A percentile compares a stretch with the other conserved stretches of the same genome.
Evolutionary conservation across 1,284 basidiomycete species (phyloP).

Genomic region (Rhodotorula sp.): DNA sequence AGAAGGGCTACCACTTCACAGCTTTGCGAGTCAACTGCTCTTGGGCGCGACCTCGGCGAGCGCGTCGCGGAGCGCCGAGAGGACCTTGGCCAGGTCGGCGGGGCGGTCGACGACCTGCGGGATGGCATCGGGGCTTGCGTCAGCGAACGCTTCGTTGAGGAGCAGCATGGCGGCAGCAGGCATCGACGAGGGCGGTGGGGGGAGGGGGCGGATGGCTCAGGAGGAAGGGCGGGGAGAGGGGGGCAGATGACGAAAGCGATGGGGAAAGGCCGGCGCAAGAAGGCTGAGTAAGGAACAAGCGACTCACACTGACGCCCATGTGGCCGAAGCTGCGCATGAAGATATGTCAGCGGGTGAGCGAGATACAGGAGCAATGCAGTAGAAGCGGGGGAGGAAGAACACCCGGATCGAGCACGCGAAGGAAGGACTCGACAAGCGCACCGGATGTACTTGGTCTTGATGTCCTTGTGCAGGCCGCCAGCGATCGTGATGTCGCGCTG

Average conservation of each 20-base stretch:
- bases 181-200: not conserved
- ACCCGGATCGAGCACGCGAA: not conserved
- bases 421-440: not conserved
- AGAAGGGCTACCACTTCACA: not conserved
- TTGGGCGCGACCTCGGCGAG: constrained; percentile 51
- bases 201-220: not conserved
- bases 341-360: too few species aligned
- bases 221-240: not conserved
- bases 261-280: too few species aligned
- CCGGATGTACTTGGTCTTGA: constrained; percentile 59
- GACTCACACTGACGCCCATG: constrained; percentile 70
- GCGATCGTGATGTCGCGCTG: constrained; percentile 68
- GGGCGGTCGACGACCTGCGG: constrained; percentile 65
- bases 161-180: too few species aligned
- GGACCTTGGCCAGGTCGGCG: constrained; percentile 74
- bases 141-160: too few species aligned
- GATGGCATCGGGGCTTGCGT: not conserved
- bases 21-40: constrained; percentile 24
- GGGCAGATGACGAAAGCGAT: too few species aligned
- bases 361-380: not conserved
- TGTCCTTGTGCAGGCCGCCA: constrained; percentile 81
- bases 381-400: too few species aligned
- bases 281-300: too few species aligned
- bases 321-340: constrained; percentile 58
- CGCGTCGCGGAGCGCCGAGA: constrained; percentile 65